phyloP scores from a whole-genome alignment of 2,329 filamentous ascomycete species.

The Nemania sp. region DNA sequence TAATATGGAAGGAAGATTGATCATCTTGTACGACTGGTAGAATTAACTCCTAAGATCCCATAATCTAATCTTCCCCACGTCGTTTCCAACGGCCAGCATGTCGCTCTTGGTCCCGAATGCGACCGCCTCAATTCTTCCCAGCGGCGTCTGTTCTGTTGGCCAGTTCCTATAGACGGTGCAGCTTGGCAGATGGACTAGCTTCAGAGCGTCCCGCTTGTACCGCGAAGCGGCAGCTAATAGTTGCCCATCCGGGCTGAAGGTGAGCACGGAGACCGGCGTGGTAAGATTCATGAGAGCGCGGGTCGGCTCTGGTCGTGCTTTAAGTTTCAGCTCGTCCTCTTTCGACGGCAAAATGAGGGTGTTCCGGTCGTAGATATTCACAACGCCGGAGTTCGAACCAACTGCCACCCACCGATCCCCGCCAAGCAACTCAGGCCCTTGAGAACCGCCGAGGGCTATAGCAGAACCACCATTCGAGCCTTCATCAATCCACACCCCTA shows the following conservation, averaged over 20 bases:
- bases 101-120: conserved; percentile 69
- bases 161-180: conserved; percentile 97
- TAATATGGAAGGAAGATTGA: conserved; percentile 7
- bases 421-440: conserved; percentile 65
- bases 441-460: conserved; percentile 73
- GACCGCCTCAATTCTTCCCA: conserved; percentile 79
- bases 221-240: conserved; percentile 82
- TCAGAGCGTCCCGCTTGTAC: conserved; percentile 85
- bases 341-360: conserved; percentile 55
- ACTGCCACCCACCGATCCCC: conserved; percentile 88
- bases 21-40: not conserved
- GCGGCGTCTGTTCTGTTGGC: conserved; percentile 87
- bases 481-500: conserved; percentile 87
- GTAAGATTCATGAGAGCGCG: conserved; percentile 82
- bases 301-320: conserved; percentile 70
- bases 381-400: conserved; percentile 82
- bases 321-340: conserved; percentile 55
- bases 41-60: conserved; percentile 80
- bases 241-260: conserved; percentile 88
- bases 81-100: conserved; percentile 83
- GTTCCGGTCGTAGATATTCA: conserved; percentile 89
- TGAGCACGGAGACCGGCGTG: conserved; percentile 77
- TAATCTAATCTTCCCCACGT: conserved; percentile 81
- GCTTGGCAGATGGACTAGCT: conserved; percentile 84
- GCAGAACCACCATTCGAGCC: conserved; percentile 85